These are phyloP conservation scores for Millerago galiae DNA, from an alignment of 805 yeast genomes.

Conservation along the genomic window DNA sequence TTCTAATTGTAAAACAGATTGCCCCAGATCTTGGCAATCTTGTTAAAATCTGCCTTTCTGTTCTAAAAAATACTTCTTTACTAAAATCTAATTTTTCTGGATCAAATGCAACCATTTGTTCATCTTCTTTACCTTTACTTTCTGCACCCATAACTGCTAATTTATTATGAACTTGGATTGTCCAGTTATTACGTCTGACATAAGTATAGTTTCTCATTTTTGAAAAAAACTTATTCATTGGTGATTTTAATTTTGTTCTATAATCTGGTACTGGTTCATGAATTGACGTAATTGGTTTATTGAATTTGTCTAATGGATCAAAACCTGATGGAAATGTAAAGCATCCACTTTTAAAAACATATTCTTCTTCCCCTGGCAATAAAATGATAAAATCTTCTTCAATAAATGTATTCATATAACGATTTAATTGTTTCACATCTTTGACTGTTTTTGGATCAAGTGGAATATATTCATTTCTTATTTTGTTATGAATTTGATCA, in stretches of 20 bases:
- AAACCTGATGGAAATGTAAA: constrained; percentile 71
- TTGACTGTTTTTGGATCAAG: constrained; percentile 20
- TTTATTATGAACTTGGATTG: constrained; percentile 54
- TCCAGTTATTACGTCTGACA: constrained; percentile 66
- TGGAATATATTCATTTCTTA: constrained; percentile 21
- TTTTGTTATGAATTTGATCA: constrained; percentile 19
- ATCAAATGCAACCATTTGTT: constrained; percentile 27
- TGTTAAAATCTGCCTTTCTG: constrained; percentile 53
- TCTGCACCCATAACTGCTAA: constrained; percentile 39
- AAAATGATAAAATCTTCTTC: constrained; percentile 44
- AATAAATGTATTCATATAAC: constrained; percentile 14
- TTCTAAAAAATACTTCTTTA: constrained; percentile 46
- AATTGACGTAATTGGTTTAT: constrained; percentile 49
- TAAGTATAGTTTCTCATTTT: constrained; percentile 46
- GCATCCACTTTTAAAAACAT: constrained; percentile 47
- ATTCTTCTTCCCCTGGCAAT: constrained; percentile 45
- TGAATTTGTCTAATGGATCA: constrained; percentile 48
- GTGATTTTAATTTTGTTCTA: constrained; percentile 42
- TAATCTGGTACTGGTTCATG: constrained; percentile 75
- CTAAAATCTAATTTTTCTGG: constrained; percentile 28
- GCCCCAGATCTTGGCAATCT: constrained; percentile 43
- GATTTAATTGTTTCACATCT: constrained; percentile 14
- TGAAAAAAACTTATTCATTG: constrained; percentile 64
- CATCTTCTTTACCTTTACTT: constrained; percentile 31
- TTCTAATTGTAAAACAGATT: constrained; percentile 46